A percentile compares a stretch with the other conserved stretches of the same genome.
Evolutionary conservation across 106 monocot genomes (phyloP).

Genomic region (Dendrobium catenatum): DNA sequence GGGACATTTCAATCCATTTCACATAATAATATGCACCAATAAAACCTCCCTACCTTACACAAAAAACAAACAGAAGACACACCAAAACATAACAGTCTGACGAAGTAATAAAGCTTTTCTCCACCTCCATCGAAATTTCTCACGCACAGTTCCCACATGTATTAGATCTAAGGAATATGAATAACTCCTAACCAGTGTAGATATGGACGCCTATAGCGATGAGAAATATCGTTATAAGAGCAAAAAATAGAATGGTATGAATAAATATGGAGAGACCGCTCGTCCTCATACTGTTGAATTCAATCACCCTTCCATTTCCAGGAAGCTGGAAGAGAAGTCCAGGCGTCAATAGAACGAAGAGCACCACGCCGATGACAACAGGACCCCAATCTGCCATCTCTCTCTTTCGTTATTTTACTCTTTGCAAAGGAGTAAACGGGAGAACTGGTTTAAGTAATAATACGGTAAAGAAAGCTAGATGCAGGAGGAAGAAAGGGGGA

Average conservation of each 20-base stretch:
- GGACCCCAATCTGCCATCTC: conserved; percentile 46
- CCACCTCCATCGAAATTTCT: too few species aligned
- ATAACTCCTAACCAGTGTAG: conserved; percentile 11
- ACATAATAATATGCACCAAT: too few species aligned
- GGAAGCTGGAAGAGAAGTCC: conserved; percentile 45
- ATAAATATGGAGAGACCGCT: conserved; percentile 32
- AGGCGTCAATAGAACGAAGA: conserved; percentile 38
- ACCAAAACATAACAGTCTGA: too few species aligned
- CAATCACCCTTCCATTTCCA: conserved; percentile 21
- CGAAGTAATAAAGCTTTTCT: too few species aligned
- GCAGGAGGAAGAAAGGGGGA: not conserved
- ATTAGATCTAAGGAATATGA: too few species aligned
- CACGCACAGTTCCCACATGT: too few species aligned
- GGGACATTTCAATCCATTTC: too few species aligned
- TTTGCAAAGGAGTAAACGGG: not conserved
- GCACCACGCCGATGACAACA: conserved; percentile 34
- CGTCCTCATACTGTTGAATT: conserved; percentile 31
- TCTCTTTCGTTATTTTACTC: not conserved
- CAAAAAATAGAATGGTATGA: conserved; percentile 34
- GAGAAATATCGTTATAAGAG: conserved; percentile 38
- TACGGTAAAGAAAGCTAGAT: not conserved
- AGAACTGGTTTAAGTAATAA: not conserved
- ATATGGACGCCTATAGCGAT: conserved; percentile 37
- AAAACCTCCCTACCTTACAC: too few species aligned
- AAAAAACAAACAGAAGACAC: too few species aligned